Base-by-base conservation (phyloP, 192 early-diverging fungal genomes). In the Thamnidium elegans region DNA sequence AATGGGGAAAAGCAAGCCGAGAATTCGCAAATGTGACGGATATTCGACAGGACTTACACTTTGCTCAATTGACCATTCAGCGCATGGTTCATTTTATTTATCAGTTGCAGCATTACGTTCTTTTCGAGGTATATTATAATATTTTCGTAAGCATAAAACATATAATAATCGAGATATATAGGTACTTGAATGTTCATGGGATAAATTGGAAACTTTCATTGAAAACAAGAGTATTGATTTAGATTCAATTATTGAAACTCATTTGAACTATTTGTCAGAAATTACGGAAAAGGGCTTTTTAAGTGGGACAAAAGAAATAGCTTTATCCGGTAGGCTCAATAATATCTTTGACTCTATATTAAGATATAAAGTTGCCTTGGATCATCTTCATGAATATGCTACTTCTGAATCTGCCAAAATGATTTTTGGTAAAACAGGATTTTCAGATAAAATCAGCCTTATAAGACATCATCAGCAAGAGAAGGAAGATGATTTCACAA, bases 81-180 rank as follows among this genome's bases (percentile, higher is more conserved):
- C 86, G 95, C 72, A 98, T 98, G 96, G 86, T 91, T 48, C 96
- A 98, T 75, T 97, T 95, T 75, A 83, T 94, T 46, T 84, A 90
- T 65, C 95, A 99, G 70, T 76, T 99, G 51, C 94, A 97, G 73
- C 92, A 94, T 71, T 97, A 94, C 70, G 87, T 94, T 30, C 78
- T 91, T 46, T 95, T 96, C 74, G 95, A 97, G 73, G 92, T 92
- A 50, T 70, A 53, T 56, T 20, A 43, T 9, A 43, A 20, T 21
- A 13, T 20, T 21, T 4, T 55, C 23, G 3, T 5, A n/a, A n/a
- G 23, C 3, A 15, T 3, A 55, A 14, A 7, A 8, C 7, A 8
- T 36, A n/a, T 42, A 8, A n/a, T 56, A 20, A 55, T 13, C 11
- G 30, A 30, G 43, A 26, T 54, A 17, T 31, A 19, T 53, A 87